phyloP scores from a whole-genome alignment of 1,139 yeast genomes.

The Groenewaldozyma sp. region DNA sequence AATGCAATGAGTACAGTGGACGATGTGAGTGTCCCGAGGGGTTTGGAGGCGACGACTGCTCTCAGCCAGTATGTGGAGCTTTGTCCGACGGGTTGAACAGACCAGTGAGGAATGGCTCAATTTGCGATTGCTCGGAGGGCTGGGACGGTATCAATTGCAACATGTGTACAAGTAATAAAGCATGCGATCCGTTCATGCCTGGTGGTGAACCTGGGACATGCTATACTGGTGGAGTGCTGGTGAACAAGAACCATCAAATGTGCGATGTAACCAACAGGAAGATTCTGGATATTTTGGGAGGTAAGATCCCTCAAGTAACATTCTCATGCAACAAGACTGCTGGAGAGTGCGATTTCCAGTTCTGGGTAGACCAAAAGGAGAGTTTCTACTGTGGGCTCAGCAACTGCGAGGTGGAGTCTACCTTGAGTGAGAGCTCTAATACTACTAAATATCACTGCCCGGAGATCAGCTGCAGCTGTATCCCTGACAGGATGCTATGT shows the following conservation, averaged over 20 bases:
- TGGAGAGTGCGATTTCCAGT: constrained; percentile 72
- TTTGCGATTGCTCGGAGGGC: constrained; percentile 70
- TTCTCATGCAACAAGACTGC: constrained; percentile 73
- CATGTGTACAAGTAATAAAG: constrained; percentile 56
- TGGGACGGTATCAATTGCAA: constrained; percentile 96
- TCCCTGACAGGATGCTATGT: constrained; percentile 88
- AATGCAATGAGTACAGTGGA: constrained; percentile 80
- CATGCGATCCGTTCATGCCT: constrained; percentile 84
- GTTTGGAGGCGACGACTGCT: constrained; percentile 89
- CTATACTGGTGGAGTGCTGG: constrained; percentile 77
- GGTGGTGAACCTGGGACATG: constrained; percentile 83
- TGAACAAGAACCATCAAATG: constrained; percentile 76
- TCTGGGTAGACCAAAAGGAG: constrained; percentile 88
- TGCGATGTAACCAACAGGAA: constrained; percentile 88
- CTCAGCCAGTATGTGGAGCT: constrained; percentile 83
- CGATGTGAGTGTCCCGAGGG: constrained; percentile 89
- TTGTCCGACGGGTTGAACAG: constrained; percentile 57
- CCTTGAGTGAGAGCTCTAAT: constrained; percentile 32
- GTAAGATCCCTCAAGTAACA: constrained; percentile 83
- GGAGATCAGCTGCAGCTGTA: constrained; percentile 68
- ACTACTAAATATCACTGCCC: constrained; percentile 73
- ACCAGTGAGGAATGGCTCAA: constrained; percentile 45
- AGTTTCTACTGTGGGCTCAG: constrained; percentile 81
- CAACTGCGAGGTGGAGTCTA: constrained; percentile 56
- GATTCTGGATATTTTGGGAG: constrained; percentile 68